These are phyloP conservation scores for Suhomyces bribrorum DNA, from an alignment of 1,139 yeast species.

Conservation along the genomic window DNA sequence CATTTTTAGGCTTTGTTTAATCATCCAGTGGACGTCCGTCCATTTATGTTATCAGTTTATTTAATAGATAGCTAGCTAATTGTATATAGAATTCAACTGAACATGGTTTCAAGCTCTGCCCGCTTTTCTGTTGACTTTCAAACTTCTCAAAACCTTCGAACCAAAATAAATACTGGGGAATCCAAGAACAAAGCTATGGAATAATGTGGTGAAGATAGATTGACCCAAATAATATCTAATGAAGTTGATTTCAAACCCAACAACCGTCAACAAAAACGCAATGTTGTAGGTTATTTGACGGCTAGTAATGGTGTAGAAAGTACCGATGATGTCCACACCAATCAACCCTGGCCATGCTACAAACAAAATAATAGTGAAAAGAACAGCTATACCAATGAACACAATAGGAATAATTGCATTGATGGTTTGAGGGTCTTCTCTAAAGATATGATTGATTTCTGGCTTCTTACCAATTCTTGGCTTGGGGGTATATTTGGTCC, in stretches of 20 bases:
- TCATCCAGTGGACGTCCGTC: too few species aligned
- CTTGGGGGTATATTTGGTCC: slow-evolving; percentile 25
- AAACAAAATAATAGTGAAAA: slow-evolving; percentile 45
- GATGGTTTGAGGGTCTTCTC: slow-evolving; percentile 55
- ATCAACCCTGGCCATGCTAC: slow-evolving; percentile 50
- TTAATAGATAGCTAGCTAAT: background rate
- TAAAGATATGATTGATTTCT: slow-evolving; percentile 73
- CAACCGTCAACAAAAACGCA: slow-evolving; percentile 54
- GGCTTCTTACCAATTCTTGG: slow-evolving; percentile 55
- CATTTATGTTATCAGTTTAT: too few species aligned
- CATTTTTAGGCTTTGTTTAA: too few species aligned
- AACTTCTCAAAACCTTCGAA: slow-evolving; percentile 54
- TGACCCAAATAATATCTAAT: slow-evolving; percentile 68
- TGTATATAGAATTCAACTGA: background rate
- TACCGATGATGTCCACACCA: slow-evolving; percentile 46
- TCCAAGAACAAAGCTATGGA: slow-evolving; percentile 50
- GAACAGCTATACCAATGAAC: slow-evolving; percentile 50
- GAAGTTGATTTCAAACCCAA: slow-evolving; percentile 64
- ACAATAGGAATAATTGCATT: slow-evolving; percentile 54
- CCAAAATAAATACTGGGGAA: slow-evolving; percentile 67
- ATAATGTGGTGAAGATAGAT: slow-evolving; percentile 70
- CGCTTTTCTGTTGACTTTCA: slow-evolving; percentile 35
- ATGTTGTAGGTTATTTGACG: slow-evolving; percentile 36
- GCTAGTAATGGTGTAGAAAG: slow-evolving; percentile 28
- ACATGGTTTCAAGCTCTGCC: slow-evolving; percentile 23